Evolutionary conservation across 164 flowering plant species (phyloP), one percentile per base, ranked within the genome.

Genomic region (Nymphaea thermarum): DNA sequence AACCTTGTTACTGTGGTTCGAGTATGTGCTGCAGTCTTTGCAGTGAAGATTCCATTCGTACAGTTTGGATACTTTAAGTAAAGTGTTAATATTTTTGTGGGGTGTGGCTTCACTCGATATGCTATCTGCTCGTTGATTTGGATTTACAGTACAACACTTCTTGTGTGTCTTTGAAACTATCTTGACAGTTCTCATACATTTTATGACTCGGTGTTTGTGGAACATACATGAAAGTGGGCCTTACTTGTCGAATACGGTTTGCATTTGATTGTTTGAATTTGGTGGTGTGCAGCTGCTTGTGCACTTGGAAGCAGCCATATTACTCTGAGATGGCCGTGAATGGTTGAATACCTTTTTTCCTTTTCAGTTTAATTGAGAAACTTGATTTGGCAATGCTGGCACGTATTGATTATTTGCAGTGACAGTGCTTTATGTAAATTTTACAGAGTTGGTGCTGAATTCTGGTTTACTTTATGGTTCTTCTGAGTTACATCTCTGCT

Each of bases 11-110:
- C 16, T n/a, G 17, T 10, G 17, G 64, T n/a, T 61, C 81, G 75
- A 80, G 75, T 66, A 64, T 55, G 59, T 62, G 45, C 41, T 55
- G 51, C 6, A 60, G 42, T 60, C 66, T 66, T 64, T 66, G 55
- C 55, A 47, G 4, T 47, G 72, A 72, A 72, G 79, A 72, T 51
- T 70, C 67, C 65, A 44, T 74, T 69, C 65, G 7, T 74, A 43
- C 68, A 71, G 16, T 66, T 65, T 75, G 67, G 77, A 77, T 70
- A 65, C 63, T 72, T 65, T 67, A 77, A 73, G 70, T 80, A 80
- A 76, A 73, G 74, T 80, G 82, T 75, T 71, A 73, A 80, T 79
- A 79, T 76, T 70, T 75, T 44, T 71, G 75, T 83, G 80, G 75
- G 79, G 72, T 75, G 80, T 71, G 73, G 76, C 75, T 78, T 74